Percentiles rank a stretch among this genome's conserved stretches.
These are phyloP conservation scores for Pichia sp. DNA, from an alignment of 1,139 yeast genomes.

Conservation along the genomic window DNA sequence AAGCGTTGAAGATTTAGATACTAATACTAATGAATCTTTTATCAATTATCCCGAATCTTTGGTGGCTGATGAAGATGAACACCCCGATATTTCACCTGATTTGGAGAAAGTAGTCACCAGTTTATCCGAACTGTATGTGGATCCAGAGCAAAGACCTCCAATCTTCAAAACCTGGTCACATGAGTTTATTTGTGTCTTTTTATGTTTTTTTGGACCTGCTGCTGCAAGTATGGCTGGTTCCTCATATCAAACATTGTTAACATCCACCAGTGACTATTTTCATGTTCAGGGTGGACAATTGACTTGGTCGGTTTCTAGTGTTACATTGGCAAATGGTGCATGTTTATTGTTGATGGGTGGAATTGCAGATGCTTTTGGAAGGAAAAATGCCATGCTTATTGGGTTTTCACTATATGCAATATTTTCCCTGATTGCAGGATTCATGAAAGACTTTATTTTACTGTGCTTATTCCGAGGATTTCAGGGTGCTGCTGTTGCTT, in stretches of 20 bases:
- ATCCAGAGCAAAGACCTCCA: constrained; percentile 27
- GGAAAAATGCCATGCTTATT: constrained; percentile 29
- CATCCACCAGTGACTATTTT: constrained; percentile 28
- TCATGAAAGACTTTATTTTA: constrained; percentile 28
- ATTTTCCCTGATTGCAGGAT: constrained; percentile 32
- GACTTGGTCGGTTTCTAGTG: constrained; percentile 35
- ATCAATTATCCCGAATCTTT: too few species aligned
- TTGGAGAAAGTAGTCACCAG: constrained; percentile 11
- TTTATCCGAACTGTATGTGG: constrained; percentile 10
- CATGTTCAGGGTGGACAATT: constrained; percentile 30
- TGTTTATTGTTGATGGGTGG: constrained; percentile 35
- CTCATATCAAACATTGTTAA: constrained; percentile 28
- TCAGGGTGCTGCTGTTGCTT: constrained; percentile 34
- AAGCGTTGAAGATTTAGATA: too few species aligned
- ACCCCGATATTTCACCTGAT: background rate
- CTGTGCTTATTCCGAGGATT: constrained; percentile 33
- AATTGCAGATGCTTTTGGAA: constrained; percentile 36
- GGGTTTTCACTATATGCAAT: constrained; percentile 29
- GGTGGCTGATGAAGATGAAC: too few species aligned
- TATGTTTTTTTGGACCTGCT: constrained; percentile 33
- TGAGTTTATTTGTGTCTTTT: constrained; percentile 25
- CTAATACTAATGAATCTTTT: too few species aligned
- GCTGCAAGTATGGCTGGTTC: constrained; percentile 31
- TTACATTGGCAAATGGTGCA: constrained; percentile 34
- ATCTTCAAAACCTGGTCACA: constrained; percentile 21